phyloP scores from a whole-genome alignment of 306 rosid genomes.

The Vicia villosa region DNA sequence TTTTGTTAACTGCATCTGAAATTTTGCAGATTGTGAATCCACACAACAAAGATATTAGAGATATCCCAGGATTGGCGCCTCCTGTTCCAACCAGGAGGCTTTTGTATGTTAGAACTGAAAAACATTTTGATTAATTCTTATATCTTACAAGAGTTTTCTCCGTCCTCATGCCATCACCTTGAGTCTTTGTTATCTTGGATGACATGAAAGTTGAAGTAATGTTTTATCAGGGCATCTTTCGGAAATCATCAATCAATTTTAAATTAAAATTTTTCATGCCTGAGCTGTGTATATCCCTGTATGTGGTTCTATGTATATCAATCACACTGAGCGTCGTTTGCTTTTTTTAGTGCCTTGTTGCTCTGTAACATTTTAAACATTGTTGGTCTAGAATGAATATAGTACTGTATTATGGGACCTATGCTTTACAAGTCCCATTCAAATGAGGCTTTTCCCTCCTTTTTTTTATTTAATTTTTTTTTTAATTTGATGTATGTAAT shows the following conservation, averaged over 20 bases:
- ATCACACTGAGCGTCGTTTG: not conserved
- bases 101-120: slow-evolving; percentile 58
- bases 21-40: slow-evolving; percentile 77
- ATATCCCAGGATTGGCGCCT: slow-evolving; percentile 94
- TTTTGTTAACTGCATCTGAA: slow-evolving; percentile 13
- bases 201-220: slow-evolving; percentile 24
- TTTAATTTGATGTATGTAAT: not conserved
- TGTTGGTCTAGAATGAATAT: not conserved
- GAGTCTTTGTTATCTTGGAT: slow-evolving; percentile 1
- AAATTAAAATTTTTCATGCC: slow-evolving; percentile 40
- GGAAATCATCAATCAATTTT: slow-evolving; percentile 24
- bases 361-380: not conserved
- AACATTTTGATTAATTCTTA: slow-evolving; percentile 46
- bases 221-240: slow-evolving; percentile 32
- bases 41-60: slow-evolving; percentile 75
- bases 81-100: slow-evolving; percentile 88
- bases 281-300: slow-evolving; percentile 43
- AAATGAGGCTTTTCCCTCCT: not conserved
- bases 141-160: slow-evolving; percentile 38
- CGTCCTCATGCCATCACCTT: slow-evolving; percentile 23
- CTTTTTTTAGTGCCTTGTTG: not conserved
- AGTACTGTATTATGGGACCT: not conserved
- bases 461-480: too few relatives aligned
- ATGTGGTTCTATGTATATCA: not conserved
- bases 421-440: slow-evolving; percentile 21